Percentiles rank a stretch among this genome's conserved stretches.
Evolutionary conservation across 805 yeast species (phyloP).

Genomic region (Danielia reshetovae): DNA sequence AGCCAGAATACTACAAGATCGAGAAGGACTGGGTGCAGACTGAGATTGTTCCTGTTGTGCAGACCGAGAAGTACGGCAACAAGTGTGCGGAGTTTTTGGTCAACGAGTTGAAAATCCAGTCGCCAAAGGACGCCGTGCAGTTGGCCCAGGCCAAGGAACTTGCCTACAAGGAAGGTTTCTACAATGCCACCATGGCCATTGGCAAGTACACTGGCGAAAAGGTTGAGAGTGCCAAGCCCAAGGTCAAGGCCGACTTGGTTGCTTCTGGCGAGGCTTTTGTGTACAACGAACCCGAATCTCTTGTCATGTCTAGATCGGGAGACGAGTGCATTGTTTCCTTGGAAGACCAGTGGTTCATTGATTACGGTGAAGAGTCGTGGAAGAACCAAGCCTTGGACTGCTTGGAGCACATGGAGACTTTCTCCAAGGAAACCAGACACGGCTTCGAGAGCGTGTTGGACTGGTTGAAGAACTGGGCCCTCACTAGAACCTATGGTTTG

Average conservation of each 20-base stretch:
- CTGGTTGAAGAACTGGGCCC: slow-evolving; percentile 98
- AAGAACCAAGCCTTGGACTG: slow-evolving; percentile 76
- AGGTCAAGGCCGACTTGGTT: slow-evolving; percentile 78
- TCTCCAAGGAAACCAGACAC: slow-evolving; percentile 76
- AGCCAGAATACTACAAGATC: slow-evolving; percentile 86
- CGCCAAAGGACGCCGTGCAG: slow-evolving; percentile 86
- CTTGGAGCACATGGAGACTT: slow-evolving; percentile 70
- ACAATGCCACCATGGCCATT: slow-evolving; percentile 75
- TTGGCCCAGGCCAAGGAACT: slow-evolving; percentile 90
- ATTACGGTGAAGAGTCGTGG: slow-evolving; percentile 95
- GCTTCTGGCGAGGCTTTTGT: slow-evolving; percentile 77
- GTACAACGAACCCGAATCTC: slow-evolving; percentile 91
- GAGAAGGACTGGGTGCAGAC: slow-evolving; percentile 80
- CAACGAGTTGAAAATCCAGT: slow-evolving; percentile 83
- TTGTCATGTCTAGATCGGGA: slow-evolving; percentile 90
- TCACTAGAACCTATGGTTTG: slow-evolving; percentile 92
- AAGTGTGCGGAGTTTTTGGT: slow-evolving; percentile 80
- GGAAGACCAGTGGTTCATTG: slow-evolving; percentile 98
- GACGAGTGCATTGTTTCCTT: slow-evolving; percentile 95
- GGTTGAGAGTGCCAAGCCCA: slow-evolving; percentile 88
- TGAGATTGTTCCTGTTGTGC: slow-evolving; percentile 70
- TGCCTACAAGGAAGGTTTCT: slow-evolving; percentile 95
- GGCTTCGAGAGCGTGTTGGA: slow-evolving; percentile 92
- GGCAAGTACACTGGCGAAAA: slow-evolving; percentile 86
- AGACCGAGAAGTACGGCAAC: slow-evolving; percentile 84